Base-by-base conservation (phyloP, 2,329 filamentous ascomycete species). In the Fusarium falciforme region DNA sequence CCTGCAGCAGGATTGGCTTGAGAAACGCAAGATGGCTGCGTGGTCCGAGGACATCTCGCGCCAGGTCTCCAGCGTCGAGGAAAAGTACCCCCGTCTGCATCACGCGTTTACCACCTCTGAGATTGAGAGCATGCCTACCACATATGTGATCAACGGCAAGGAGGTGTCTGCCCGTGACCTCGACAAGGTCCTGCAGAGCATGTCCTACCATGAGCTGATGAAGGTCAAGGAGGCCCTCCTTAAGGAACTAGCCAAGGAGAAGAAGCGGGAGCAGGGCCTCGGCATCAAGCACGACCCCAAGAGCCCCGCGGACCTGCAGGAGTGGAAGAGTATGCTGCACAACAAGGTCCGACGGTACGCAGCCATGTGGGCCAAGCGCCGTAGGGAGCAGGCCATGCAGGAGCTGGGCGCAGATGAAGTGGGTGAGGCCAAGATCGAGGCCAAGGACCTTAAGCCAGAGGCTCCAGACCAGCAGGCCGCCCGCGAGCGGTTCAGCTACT, bases 1-100 rank as follows among this genome's bases (percentile, higher is more conserved):
- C 29, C 82, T 90, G 29, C 85, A 85, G 71, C 84, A 83, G 63
- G 84, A 87, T 63, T 89, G 88, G 80, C 80, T 87, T 47, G 84
- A 88, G 61, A 80, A 89, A 44, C 85, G 87, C 65, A 82, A 83
- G 72, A 80, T 85, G 76, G 82, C 84, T 20, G 83, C 84, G 1
- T 90, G 87, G 87, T 89, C 87, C 3, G 76, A 73, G 4, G 82
- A 85, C 4, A 83, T 87, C 9, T 84, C 84, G n/a, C 79, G 77
- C 16, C 80, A 84, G 71, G 76, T 86, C 17, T 71, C 74, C 4
- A 77, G 80, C 38, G 82, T 89, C 35, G 80, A 84, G 42, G 75
- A 75, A 11, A 78, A 80, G 6, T 87, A 83, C 61, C 83, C 86
- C 11, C 80, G 77, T 60, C 77, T 87, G 1, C 78, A 86, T 67